Percentiles rank a stretch among this genome's conserved stretches.
These are phyloP conservation scores for Saxispiralis lemnorum DNA, from an alignment of 495 filamentous ascomycete genomes.

Conservation along the genomic window DNA sequence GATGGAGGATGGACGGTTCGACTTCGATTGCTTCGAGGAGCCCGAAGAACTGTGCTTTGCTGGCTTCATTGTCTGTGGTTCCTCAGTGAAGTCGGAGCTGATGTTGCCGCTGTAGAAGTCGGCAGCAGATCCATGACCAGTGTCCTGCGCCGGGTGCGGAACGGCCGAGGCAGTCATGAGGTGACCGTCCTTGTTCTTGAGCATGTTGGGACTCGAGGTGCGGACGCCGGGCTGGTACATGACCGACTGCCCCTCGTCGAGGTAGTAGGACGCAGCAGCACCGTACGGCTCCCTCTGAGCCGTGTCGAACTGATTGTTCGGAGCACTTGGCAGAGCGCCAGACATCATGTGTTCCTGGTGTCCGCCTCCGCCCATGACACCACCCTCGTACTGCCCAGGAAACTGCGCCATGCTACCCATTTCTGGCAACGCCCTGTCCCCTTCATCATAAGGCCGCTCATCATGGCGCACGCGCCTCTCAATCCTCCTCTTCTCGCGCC, in stretches of 20 bases:
- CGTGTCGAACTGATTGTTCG: constrained; percentile 11
- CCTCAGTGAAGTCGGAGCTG: constrained; percentile 1
- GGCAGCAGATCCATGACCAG: constrained; percentile 24
- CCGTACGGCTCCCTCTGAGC: constrained; percentile 26
- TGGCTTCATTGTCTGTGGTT: background rate
- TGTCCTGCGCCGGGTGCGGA: constrained; percentile 21
- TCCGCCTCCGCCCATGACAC: background rate
- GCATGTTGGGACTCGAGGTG: constrained; percentile 34
- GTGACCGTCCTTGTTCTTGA: constrained; percentile 28
- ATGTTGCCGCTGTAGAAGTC: constrained; percentile 21
- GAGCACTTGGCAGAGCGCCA: constrained; percentile 5
- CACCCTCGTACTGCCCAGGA: constrained; percentile 8
- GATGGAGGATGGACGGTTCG: background rate
- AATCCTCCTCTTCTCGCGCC: constrained; percentile 2
- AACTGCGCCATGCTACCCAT: constrained; percentile 15
- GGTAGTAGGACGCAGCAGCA: constrained; percentile 49
- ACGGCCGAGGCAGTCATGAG: constrained; percentile 19
- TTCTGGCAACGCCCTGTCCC: constrained; percentile 6
- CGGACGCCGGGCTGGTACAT: constrained; percentile 42
- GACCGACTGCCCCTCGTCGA: constrained; percentile 47
- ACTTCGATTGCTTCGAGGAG: background rate
- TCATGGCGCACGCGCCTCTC: constrained; percentile 4
- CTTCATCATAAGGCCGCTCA: background rate
- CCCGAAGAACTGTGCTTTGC: background rate
- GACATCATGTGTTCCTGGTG: constrained; percentile 1